Percentiles rank a stretch among this genome's conserved stretches.
phyloP scores from a whole-genome alignment of 805 yeast species.

The Candida wancherniae region DNA sequence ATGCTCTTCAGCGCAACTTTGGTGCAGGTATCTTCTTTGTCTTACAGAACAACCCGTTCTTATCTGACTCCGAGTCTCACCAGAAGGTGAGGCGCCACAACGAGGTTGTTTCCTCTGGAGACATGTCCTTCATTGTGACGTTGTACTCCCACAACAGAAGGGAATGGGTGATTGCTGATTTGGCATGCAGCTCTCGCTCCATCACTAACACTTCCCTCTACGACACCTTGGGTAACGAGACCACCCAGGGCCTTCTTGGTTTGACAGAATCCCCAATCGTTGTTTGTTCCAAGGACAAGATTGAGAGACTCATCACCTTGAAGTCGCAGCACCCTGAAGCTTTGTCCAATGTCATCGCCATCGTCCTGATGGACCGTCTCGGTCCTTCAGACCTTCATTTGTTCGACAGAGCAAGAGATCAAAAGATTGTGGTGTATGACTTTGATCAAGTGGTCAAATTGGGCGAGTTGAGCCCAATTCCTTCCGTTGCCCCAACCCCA shows the following conservation, averaged over 20 bases:
- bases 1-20: slow-evolving; percentile 5
- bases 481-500: slow-evolving; percentile 26
- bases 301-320: slow-evolving; percentile 44
- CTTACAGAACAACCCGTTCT: slow-evolving; percentile 28
- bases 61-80: slow-evolving; percentile 22
- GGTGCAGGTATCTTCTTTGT: slow-evolving; percentile 16
- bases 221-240: slow-evolving; percentile 36
- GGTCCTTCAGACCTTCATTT: slow-evolving; percentile 10
- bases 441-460: slow-evolving; percentile 27
- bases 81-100: slow-evolving; percentile 19
- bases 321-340: slow-evolving; percentile 28
- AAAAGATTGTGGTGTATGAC: slow-evolving; percentile 21
- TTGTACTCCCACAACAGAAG: slow-evolving; percentile 30
- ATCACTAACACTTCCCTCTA: slow-evolving; percentile 38
- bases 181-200: slow-evolving; percentile 29
- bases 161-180: slow-evolving; percentile 37
- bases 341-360: slow-evolving; percentile 41
- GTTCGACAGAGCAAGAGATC: slow-evolving; percentile 11
- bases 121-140: slow-evolving; percentile 29
- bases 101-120: slow-evolving; percentile 12
- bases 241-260: slow-evolving; percentile 30
- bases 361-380: slow-evolving; percentile 50
- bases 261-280: slow-evolving; percentile 22
- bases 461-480: slow-evolving; percentile 35
- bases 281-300: slow-evolving; percentile 45